These are phyloP conservation scores for Albophoma yamanashiensis DNA, from an alignment of 2,329 filamentous ascomycete genomes.

Conservation along the genomic window DNA sequence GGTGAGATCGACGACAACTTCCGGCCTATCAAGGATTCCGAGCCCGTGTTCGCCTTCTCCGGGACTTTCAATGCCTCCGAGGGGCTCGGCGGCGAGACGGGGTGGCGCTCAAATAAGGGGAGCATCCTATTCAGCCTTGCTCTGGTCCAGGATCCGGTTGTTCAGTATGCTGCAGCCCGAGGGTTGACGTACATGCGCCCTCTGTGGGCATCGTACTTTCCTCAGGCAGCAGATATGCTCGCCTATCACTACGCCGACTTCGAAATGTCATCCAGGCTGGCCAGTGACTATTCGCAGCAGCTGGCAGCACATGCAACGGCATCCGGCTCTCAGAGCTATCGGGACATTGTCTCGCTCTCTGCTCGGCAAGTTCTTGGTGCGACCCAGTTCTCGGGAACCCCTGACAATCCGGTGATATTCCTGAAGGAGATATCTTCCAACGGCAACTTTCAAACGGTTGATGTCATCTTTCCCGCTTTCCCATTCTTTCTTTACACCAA, in stretches of 20 bases:
- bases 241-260: conserved; percentile 71
- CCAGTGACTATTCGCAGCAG: conserved; percentile 63
- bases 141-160: conserved; percentile 67
- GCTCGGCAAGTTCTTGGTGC: conserved; percentile 74
- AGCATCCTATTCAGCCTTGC: conserved; percentile 66
- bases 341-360: conserved; percentile 66
- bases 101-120: conserved; percentile 14
- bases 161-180: conserved; percentile 66
- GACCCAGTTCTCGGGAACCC: conserved; percentile 61
- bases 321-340: conserved; percentile 65
- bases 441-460: conserved; percentile 75
- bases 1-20: conserved; percentile 58
- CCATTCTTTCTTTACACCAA: conserved; percentile 77
- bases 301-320: conserved; percentile 60
- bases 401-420: conserved; percentile 62
- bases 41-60: conserved; percentile 74
- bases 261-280: conserved; percentile 48
- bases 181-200: conserved; percentile 71
- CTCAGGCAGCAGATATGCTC: conserved; percentile 50
- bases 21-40: conserved; percentile 62
- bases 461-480: conserved; percentile 75
- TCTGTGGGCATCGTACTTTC: conserved; percentile 69
- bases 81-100: conserved; percentile 7
- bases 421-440: conserved; percentile 82
- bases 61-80: conserved; percentile 46